Evolutionary conservation across 2,329 filamentous ascomycete genomes (phyloP).

Genomic region (Xylariales sp.): DNA sequence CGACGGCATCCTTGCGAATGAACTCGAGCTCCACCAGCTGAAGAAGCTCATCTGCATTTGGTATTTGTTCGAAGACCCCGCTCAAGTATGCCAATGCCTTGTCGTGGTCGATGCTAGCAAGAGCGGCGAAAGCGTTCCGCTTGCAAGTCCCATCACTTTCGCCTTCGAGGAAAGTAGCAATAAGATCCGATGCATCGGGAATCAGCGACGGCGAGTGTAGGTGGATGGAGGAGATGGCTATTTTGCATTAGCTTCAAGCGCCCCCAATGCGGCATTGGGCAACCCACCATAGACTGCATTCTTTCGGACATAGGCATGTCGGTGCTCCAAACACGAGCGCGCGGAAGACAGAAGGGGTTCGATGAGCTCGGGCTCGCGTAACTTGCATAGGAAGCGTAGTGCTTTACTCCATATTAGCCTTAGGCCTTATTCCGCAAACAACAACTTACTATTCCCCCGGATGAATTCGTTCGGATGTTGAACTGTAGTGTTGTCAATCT

Average conservation of each 20-base stretch:
- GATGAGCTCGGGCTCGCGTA: slow-evolving; percentile 91
- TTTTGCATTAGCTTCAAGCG: no score
- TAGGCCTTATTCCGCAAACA: no score
- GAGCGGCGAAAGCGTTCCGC: slow-evolving; percentile 91
- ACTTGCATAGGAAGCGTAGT: slow-evolving; percentile 94
- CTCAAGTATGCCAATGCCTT: slow-evolving; percentile 85
- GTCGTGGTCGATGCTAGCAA: slow-evolving; percentile 88
- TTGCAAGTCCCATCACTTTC: slow-evolving; percentile 96
- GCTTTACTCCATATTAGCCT: no score
- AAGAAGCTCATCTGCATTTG: slow-evolving; percentile 88
- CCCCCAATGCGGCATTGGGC: no score
- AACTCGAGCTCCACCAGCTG: slow-evolving; percentile 95
- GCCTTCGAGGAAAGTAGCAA: slow-evolving; percentile 80
- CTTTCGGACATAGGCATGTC: slow-evolving; percentile 96
- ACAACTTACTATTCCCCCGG: slow-evolving; percentile 92
- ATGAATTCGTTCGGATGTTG: slow-evolving; percentile 99
- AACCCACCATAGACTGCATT: slow-evolving; percentile 97
- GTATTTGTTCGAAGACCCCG: slow-evolving; percentile 85
- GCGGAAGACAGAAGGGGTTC: slow-evolving; percentile 92
- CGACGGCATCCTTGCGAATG: slow-evolving; percentile 93
- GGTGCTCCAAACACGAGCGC: slow-evolving; percentile 87
- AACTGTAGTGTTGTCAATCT: no score
- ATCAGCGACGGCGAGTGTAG: slow-evolving; percentile 87
- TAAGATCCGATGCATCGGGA: slow-evolving; percentile 89
- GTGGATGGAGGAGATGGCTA: slow-evolving; percentile 87